Percentiles rank a stretch among this genome's conserved stretches.
Conservation (phyloP, 441 rosid species). For the Gossypium schwendimanii region DNA sequence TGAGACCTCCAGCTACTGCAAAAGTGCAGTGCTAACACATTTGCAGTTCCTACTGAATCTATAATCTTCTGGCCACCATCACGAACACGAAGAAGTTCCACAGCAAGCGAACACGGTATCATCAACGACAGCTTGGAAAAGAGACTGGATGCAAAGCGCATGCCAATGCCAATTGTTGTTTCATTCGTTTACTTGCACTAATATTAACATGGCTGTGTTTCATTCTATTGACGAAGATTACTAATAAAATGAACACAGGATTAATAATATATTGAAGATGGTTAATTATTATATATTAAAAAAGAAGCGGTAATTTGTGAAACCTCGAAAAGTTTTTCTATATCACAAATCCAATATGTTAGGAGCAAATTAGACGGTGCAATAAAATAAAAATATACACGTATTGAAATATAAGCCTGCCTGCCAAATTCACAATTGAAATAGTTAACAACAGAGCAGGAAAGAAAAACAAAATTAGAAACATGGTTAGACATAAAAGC, state of each 20-base stretch:
- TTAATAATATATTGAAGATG: no score
- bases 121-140: no score
- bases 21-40: not conserved
- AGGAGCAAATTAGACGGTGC: not conserved
- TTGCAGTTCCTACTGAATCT: slow-evolving; percentile 51
- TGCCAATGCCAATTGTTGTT: not conserved
- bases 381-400: not conserved
- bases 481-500: not conserved
- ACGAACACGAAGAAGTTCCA: slow-evolving; percentile 71
- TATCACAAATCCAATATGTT: not conserved
- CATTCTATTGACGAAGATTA: not conserved
- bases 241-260: slow-evolving; percentile 11
- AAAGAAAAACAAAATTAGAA: not conserved
- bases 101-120: slow-evolving; percentile 37
- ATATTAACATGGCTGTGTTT: not conserved
- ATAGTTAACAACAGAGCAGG: not conserved
- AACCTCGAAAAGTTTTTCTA: not conserved
- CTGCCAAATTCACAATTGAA: not conserved
- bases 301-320: not conserved
- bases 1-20: no score
- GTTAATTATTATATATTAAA: no score
- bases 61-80: slow-evolving; percentile 84
- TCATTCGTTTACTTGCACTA: not conserved
- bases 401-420: not conserved
- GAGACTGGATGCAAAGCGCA: not conserved